Evolutionary conservation across 2,329 filamentous ascomycete species (phyloP).

Genomic region (Chrysoporthe deuterocubensis): DNA sequence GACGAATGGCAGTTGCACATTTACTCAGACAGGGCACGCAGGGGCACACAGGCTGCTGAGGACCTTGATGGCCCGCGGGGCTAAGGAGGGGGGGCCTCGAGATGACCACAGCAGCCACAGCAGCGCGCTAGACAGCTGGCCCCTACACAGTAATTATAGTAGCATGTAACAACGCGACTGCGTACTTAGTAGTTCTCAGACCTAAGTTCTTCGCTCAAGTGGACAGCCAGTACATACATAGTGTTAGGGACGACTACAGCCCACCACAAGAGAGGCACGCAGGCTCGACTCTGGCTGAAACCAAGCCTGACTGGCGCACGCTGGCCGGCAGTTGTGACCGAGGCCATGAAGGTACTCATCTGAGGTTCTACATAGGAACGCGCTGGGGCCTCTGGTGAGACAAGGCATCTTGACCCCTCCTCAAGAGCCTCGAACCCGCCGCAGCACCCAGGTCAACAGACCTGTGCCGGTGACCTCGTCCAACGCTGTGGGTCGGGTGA

Average conservation of each 20-base stretch:
- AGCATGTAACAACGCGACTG: too few relatives aligned
- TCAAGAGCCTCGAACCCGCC: background rate
- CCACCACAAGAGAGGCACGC: background rate
- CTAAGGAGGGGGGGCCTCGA: background rate
- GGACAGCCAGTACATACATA: background rate
- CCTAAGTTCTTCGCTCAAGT: too few relatives aligned
- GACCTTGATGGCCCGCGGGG: too few relatives aligned
- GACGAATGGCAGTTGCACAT: constrained; percentile 21
- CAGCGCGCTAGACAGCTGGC: background rate
- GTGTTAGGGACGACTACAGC: background rate
- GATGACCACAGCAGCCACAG: background rate
- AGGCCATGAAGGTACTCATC: background rate
- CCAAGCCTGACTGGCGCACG: background rate
- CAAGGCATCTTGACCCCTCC: background rate
- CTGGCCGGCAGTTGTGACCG: background rate
- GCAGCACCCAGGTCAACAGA: background rate
- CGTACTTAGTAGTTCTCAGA: too few relatives aligned
- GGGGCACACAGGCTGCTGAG: background rate
- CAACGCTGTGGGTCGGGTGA: background rate
- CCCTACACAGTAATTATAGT: too few relatives aligned
- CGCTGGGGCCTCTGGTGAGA: background rate
- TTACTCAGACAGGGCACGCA: constrained; percentile 10
- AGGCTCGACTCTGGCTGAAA: background rate
- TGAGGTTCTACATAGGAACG: background rate
- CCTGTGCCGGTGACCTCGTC: background rate